A percentile compares a stretch with the other conserved stretches of the same genome.
These are phyloP conservation scores for Linanthus parryae DNA, from an alignment of 148 eudicot genomes.

Conservation along the genomic window DNA sequence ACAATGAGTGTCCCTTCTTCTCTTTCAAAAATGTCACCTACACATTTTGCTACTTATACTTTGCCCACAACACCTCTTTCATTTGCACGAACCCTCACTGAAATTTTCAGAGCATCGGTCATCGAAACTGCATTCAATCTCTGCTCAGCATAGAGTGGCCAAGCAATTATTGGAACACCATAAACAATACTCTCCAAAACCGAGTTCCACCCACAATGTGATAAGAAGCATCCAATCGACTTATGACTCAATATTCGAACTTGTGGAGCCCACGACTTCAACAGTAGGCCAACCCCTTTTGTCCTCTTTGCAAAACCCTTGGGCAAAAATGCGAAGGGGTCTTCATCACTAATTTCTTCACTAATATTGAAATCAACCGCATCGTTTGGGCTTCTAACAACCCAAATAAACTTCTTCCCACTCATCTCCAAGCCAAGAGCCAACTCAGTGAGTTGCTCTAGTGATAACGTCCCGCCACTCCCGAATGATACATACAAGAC, in stretches of 20 bases:
- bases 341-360: background rate
- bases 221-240: conserved; percentile 19
- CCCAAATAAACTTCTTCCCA: conserved; percentile 21
- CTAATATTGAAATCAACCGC: conserved; percentile 3
- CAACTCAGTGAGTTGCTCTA: conserved; percentile 23
- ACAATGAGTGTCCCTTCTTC: conserved; percentile 7
- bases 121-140: background rate
- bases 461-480: conserved; percentile 26
- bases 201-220: conserved; percentile 33
- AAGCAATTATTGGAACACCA: conserved; percentile 1
- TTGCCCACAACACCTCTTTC: background rate
- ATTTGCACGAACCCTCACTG: background rate
- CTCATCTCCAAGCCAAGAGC: conserved; percentile 30
- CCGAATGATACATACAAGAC: conserved; percentile 24
- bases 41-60: conserved; percentile 3
- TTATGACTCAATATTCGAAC: conserved; percentile 17
- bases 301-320: conserved; percentile 16
- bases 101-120: conserved; percentile 1
- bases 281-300: conserved; percentile 13
- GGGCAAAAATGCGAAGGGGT: conserved; percentile 16
- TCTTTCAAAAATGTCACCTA: conserved; percentile 1
- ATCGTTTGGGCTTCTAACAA: conserved; percentile 17
- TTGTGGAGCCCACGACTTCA: conserved; percentile 25
- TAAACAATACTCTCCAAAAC: conserved; percentile 4
- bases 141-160: conserved; percentile 8